A percentile compares a stretch with the other conserved stretches of the same genome.
phyloP scores from a whole-genome alignment of 2,329 filamentous ascomycete genomes.

The Myriangium duriaei region DNA sequence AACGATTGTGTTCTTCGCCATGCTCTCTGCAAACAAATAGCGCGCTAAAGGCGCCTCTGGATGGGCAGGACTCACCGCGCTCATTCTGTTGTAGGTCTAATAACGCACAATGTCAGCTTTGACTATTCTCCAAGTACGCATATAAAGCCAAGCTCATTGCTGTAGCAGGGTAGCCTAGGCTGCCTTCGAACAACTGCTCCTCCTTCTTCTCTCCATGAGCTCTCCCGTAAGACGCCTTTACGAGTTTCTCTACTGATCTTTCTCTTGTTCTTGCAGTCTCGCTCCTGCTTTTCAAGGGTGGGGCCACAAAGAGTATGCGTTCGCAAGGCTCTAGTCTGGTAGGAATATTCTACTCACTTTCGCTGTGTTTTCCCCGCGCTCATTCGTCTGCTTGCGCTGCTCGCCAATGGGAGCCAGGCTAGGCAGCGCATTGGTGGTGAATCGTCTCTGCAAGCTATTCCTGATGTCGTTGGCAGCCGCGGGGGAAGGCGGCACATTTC shows the following conservation, averaged over 20 bases:
- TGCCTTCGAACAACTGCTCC: too few species aligned
- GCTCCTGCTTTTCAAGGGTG: too few species aligned
- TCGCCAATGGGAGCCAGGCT: slow-evolving; percentile 50
- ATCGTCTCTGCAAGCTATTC: slow-evolving; percentile 72
- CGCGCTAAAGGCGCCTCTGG: neutral
- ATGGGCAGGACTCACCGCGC: slow-evolving; percentile 52
- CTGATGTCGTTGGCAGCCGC: slow-evolving; percentile 54
- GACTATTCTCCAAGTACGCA: too few species aligned
- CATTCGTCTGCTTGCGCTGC: slow-evolving; percentile 35
- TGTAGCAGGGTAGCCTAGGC: too few species aligned
- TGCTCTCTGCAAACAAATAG: neutral
- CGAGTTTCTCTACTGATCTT: too few species aligned
- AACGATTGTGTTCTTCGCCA: too few species aligned
- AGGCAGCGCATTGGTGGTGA: slow-evolving; percentile 78
- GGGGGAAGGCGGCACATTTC: slow-evolving; percentile 35
- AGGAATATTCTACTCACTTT: neutral
- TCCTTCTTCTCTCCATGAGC: too few species aligned
- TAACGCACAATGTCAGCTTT: neutral
- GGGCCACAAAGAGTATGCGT: too few species aligned
- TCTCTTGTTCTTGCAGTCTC: too few species aligned
- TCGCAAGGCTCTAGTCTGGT: too few species aligned
- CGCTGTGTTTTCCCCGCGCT: slow-evolving; percentile 24
- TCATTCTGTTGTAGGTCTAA: slow-evolving; percentile 51
- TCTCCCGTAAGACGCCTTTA: too few species aligned
- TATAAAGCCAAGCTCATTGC: too few species aligned